Evolutionary conservation across 2,329 filamentous ascomycete species (phyloP).

Genomic region (Alternaria novae-zelandiae): DNA sequence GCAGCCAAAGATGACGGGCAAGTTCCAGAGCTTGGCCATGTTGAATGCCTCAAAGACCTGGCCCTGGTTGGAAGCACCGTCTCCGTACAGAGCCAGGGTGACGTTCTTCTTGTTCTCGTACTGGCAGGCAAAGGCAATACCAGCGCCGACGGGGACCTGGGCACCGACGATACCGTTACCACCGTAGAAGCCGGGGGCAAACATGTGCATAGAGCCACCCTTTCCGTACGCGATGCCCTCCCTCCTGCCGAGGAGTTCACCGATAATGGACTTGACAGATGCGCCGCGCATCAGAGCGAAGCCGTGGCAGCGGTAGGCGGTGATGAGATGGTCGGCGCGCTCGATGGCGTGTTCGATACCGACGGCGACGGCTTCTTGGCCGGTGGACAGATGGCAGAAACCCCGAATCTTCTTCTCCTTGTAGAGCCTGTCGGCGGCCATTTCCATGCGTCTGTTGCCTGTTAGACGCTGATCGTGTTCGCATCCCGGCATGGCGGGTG

Average conservation of each 20-base stretch:
- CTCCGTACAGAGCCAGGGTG: constrained; percentile 90
- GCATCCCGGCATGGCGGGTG: not conserved
- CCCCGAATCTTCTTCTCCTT: constrained; percentile 99
- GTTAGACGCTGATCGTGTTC: constrained; percentile 16
- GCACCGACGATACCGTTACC: constrained; percentile 99
- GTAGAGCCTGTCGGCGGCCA: constrained; percentile 98
- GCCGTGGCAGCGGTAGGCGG: constrained; percentile 98
- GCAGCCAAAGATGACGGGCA: constrained; percentile 94
- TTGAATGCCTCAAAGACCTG: constrained; percentile 99
- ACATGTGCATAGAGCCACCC: constrained; percentile 99
- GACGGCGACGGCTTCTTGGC: constrained; percentile 95
- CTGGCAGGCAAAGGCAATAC: constrained; percentile 95
- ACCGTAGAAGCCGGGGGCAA: constrained; percentile 95
- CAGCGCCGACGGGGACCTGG: constrained; percentile 95
- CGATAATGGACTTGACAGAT: constrained; percentile 54
- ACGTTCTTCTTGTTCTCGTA: constrained; percentile 88
- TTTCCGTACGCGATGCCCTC: constrained; percentile 98
- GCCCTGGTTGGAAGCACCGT: constrained; percentile 98
- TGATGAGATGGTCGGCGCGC: constrained; percentile 92
- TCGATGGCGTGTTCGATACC: constrained; percentile 97
- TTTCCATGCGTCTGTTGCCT: constrained; percentile 87
- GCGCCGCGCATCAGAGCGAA: constrained; percentile 97
- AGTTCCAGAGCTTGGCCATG: constrained; percentile 99
- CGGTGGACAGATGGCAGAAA: constrained; percentile 98
- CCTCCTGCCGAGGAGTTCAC: constrained; percentile 72